Percentiles rank a stretch among this genome's conserved stretches.
Evolutionary conservation across 306 rosid genomes (phyloP).

Genomic region (Cyclanthera cordifolia): DNA sequence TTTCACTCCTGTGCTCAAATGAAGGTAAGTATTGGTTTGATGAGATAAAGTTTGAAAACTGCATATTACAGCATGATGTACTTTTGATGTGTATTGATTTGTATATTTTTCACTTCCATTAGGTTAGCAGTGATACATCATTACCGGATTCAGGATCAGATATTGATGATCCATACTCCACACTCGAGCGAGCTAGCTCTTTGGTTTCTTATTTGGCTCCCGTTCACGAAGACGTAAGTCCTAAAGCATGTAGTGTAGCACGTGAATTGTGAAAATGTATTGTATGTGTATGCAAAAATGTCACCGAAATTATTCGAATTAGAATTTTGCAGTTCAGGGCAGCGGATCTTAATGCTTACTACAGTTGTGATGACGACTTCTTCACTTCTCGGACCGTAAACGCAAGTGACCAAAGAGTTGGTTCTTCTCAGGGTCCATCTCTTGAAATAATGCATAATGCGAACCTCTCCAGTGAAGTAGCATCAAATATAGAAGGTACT

Average conservation of each 20-base stretch:
- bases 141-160: conserved; percentile 62
- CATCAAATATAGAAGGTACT: conserved; percentile 50
- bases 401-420: conserved; percentile 22
- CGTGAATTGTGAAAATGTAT: conserved; percentile 3
- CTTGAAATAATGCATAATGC: conserved; percentile 18
- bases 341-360: conserved; percentile 49
- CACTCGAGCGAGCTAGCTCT: conserved; percentile 34
- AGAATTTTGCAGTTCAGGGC: conserved; percentile 31
- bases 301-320: background rate
- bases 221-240: conserved; percentile 74
- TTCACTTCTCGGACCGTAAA: conserved; percentile 24
- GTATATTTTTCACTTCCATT: conserved; percentile 10
- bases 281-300: background rate
- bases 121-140: conserved; percentile 59
- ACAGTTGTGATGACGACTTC: conserved; percentile 66
- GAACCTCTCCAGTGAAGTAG: conserved; percentile 22
- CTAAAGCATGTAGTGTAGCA: background rate
- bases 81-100: background rate
- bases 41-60: conserved; percentile 1
- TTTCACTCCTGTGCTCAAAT: conserved; percentile 31
- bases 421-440: conserved; percentile 20
- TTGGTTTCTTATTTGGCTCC: conserved; percentile 47
- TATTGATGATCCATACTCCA: conserved; percentile 58
- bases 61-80: background rate
- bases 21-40: conserved; percentile 43